These are phyloP conservation scores for Cytospora schulzeri DNA, from an alignment of 2,329 filamentous ascomycete species.

Conservation along the genomic window DNA sequence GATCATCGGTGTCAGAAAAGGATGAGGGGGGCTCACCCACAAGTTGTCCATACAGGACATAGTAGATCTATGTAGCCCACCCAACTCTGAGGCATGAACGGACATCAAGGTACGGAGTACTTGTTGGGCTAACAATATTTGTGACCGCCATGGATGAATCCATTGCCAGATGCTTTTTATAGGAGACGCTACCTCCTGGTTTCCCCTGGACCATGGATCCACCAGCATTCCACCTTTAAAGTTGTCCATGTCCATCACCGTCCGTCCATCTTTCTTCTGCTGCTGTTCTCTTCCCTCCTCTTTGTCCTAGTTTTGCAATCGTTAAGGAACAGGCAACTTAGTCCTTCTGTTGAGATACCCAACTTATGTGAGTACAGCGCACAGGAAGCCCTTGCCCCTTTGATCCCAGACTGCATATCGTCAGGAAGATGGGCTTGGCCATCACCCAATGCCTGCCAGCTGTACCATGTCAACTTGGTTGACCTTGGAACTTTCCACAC, in stretches of 20 bases:
- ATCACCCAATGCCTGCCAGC: background rate
- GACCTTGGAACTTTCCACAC: background rate
- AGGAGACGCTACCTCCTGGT: constrained; percentile 22
- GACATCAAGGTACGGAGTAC: background rate
- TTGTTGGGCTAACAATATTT: background rate
- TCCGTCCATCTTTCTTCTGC: background rate
- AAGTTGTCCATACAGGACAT: background rate
- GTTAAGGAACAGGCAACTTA: constrained; percentile 8
- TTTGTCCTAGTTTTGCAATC: constrained; percentile 16
- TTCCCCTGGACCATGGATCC: constrained; percentile 24
- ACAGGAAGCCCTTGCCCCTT: background rate
- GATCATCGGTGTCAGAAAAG: constrained; percentile 1
- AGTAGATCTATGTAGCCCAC: background rate
- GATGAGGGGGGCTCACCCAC: background rate
- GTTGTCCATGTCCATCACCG: constrained; percentile 26
- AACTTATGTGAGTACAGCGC: constrained; percentile 21
- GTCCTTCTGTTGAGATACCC: constrained; percentile 16
- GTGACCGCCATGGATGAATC: constrained; percentile 5
- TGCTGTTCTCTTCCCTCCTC: constrained; percentile 19
- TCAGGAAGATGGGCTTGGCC: too few relatives aligned
- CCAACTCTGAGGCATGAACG: background rate
- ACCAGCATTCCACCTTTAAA: constrained; percentile 28
- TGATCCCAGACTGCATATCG: background rate
- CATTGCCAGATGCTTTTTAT: constrained; percentile 15
- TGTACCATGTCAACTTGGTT: background rate